A percentile compares a stretch with the other conserved stretches of the same genome.
Conservation (phyloP, 108 stramenopile species). For the Schizochytrium sp. region DNA sequence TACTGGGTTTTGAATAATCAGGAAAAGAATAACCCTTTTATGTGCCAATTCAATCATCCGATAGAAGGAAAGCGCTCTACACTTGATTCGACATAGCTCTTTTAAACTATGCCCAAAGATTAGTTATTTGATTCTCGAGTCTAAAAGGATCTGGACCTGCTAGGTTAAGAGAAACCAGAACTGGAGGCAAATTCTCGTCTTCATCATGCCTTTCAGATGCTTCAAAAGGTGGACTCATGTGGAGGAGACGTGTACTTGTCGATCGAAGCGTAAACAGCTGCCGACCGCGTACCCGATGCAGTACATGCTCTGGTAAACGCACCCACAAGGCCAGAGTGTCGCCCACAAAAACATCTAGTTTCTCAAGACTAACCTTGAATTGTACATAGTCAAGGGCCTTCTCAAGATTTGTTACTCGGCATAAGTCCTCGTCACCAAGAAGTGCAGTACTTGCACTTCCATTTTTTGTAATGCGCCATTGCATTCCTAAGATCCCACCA, state of each 20-base stretch:
- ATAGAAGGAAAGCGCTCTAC: no score
- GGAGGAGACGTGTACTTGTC: not conserved
- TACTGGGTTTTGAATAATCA: no score
- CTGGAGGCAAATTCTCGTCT: not conserved
- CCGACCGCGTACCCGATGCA: slow-evolving; percentile 25
- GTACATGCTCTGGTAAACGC: not conserved
- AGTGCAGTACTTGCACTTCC: slow-evolving; percentile 6
- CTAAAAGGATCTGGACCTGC: slow-evolving; percentile 45
- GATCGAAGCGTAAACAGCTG: slow-evolving; percentile 20
- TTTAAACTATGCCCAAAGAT: not conserved
- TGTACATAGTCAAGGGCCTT: not conserved
- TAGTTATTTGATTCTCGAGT: not conserved
- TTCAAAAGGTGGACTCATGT: not conserved
- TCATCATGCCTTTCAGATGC: not conserved
- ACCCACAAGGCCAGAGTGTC: slow-evolving; percentile 25
- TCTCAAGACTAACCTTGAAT: not conserved
- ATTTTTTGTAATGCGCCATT: slow-evolving; percentile 39
- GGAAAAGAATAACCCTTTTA: no score
- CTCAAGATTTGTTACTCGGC: not conserved
- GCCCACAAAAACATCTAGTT: slow-evolving; percentile 16
- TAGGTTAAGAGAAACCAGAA: not conserved
- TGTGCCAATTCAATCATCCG: no score
- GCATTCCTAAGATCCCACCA: not conserved
- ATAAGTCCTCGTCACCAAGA: not conserved
- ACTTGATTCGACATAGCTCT: no score